Base-by-base conservation (phyloP, 805 yeast species). In the Zygotorulaspora sp. region DNA sequence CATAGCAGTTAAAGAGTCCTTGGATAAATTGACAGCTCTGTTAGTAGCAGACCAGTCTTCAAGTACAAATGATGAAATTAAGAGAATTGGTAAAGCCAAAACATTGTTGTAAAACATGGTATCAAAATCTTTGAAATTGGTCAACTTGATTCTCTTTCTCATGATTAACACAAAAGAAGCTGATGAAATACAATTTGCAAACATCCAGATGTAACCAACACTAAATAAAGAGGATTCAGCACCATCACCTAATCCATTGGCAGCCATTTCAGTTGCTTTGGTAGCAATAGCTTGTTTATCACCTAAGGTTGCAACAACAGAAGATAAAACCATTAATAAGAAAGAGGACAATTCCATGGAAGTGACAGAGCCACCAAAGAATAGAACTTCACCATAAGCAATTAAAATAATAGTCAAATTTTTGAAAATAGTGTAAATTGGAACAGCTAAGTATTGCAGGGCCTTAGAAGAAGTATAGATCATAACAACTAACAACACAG, bases 51-150 rank as follows among this genome's bases (percentile, higher is more conserved):
- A 80, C 98, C 98, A 92, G 72, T 90, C 94, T 72, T 92, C 98
- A 41, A 87, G 70, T 30, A 81, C 18, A 38, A 92, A 67, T 2
- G 97, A 85, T 49, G 82, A 72, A 30, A 80, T 57, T 49, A 88
- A 67, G 53, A 92, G 73, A 49, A 90, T 83, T 53, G 98, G 98
- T 59, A 92, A 79, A 28, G 96, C 86, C 53, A 92, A 74, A 58
- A 90, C 74, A 68, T 92, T 92, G 77, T 92, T 92, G 81, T 89
- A 92, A 72, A 80, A 92, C 96, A 90, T 90, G 65, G 98, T 89
- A 67, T 89, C 97, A 58, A 86, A 84, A 69, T 89, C 97, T 70
- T 87, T 86, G 75, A 92, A 92, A 58, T 88, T 88, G 57, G 96
- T 87, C 64, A 88, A 75, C 81, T 90, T 90, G 60, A 92, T 90